Evolutionary conservation across 2,329 filamentous ascomycete species (phyloP), one percentile per base, ranked within the genome.

Genomic region (Daldinia sp.): DNA sequence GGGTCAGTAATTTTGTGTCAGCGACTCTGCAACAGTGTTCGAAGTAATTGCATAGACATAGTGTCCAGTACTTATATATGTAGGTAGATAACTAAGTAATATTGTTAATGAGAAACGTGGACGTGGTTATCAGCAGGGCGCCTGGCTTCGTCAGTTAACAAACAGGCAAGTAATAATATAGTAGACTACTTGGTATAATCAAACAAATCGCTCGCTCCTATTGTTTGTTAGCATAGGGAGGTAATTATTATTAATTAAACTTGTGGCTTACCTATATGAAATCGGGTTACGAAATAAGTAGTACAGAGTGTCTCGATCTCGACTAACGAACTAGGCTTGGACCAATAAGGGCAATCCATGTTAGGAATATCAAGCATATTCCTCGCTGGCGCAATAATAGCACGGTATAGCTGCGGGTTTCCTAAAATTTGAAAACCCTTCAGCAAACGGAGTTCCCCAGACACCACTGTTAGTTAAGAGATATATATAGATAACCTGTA

Each of bases 1-100:
- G 1, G 77, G 77, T n/a, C 77, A 78, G 72, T 77, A 72, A 56
- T 57, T 6, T 6, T 15, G 4, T n/a, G 9, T 6, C 30, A 6
- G 12, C 39, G n/a, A 41, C 4, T 54, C 33, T 20, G 5, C 26
- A 35, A 39, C 12, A 37, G 18, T 15, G n/a, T 23, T 44, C 3
- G 15, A 39, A 62, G 39, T 48, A 60, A 55, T 57, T 39, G 46
- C 50, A 65, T 68, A 60, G 37, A 42, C 57, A 20, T 12, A 15
- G 42, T 18, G 46, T 63, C 39, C 20, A 30, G 57, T 41, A 50
- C 42, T 53, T 53, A 60, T 20, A 56, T 42, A 23, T 23, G 35
- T 51, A 60, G 33, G 28, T 44, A 50, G 51, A 60, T 53, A 35
- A 12, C 44, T 28, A 37, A 61, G 37, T 60, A 55, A 54, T 59